These are phyloP conservation scores for Mrakia hoshinonis DNA, from an alignment of 768 basidiomycete genomes.

Conservation along the genomic window DNA sequence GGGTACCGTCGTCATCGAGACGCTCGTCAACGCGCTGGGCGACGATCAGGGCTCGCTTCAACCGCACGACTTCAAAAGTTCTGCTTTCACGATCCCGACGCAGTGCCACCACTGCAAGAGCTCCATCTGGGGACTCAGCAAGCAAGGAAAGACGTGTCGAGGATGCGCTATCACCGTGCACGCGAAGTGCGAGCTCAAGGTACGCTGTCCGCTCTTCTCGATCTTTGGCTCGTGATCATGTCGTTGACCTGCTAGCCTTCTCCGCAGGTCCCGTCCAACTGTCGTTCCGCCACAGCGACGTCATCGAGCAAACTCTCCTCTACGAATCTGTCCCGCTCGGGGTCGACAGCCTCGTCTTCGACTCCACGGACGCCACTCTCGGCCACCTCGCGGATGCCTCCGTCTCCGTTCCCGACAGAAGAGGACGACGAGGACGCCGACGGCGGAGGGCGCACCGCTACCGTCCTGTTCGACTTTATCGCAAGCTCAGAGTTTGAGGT, in stretches of 20 bases:
- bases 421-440: slow-evolving; percentile 12
- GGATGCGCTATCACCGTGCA: slow-evolving; percentile 67
- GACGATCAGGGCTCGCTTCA: slow-evolving; percentile 63
- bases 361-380: slow-evolving; percentile 1
- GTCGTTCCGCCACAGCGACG: background rate
- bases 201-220: slow-evolving; percentile 32
- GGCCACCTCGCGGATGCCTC: slow-evolving; percentile 4
- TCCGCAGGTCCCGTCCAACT: slow-evolving; percentile 24
- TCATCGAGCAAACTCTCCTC: slow-evolving; percentile 17
- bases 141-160: slow-evolving; percentile 77
- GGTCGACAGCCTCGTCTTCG: slow-evolving; percentile 14
- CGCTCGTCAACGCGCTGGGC: slow-evolving; percentile 54
- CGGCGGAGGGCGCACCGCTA: slow-evolving; percentile 1
- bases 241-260: background rate
- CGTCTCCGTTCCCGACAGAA: background rate
- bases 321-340: slow-evolving; percentile 6
- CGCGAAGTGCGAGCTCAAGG: slow-evolving; percentile 78
- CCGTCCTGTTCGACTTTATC: slow-evolving; percentile 18
- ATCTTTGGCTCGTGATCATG: background rate
- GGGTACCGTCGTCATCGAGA: slow-evolving; percentile 57
- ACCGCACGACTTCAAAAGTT: slow-evolving; percentile 74
- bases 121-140: slow-evolving; percentile 78
- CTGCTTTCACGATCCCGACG: slow-evolving; percentile 77
- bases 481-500: slow-evolving; percentile 20
- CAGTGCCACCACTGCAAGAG: slow-evolving; percentile 75